Evolutionary conservation across 2,329 filamentous ascomycete species (phyloP).

Genomic region (Diaporthe sp.): DNA sequence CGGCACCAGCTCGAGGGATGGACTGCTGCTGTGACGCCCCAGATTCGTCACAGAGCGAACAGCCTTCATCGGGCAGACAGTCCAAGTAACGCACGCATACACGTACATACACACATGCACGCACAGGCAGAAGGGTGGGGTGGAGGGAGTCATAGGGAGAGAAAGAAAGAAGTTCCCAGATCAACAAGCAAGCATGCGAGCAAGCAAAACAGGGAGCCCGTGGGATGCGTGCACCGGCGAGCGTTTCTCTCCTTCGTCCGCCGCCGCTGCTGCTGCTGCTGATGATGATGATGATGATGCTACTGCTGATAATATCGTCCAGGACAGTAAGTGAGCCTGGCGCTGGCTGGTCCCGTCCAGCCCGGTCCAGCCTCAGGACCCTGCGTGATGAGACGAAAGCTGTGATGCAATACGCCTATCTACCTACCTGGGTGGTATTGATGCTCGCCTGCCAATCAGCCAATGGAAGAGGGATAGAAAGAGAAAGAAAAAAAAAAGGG

Average conservation of each 20-base stretch:
- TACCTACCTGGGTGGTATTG: not conserved
- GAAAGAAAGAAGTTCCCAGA: not conserved
- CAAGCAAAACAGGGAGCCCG: not conserved
- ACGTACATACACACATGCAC: not conserved
- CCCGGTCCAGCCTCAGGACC: not conserved
- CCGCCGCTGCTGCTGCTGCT: not conserved
- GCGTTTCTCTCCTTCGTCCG: not conserved
- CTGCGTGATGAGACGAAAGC: not conserved
- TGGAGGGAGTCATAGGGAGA: not conserved
- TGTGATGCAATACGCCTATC: conserved; percentile 10
- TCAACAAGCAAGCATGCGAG: not conserved
- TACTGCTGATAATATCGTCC: not conserved
- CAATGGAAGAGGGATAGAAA: not conserved
- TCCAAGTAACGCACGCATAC: not conserved
- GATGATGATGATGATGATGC: not conserved
- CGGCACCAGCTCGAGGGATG: not conserved
- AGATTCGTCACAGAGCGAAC: not conserved
- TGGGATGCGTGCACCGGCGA: not conserved
- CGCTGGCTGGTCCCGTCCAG: not conserved
- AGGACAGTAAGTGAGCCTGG: not conserved
- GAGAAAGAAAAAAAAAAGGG: not conserved
- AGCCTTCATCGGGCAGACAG: not conserved
- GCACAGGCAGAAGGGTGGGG: not conserved
- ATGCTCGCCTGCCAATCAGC: not conserved
- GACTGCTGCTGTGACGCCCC: conserved; percentile 14